Evolutionary conservation across 2,329 filamentous ascomycete genomes (phyloP).

Genomic region (Trichoderma semiorbis): DNA sequence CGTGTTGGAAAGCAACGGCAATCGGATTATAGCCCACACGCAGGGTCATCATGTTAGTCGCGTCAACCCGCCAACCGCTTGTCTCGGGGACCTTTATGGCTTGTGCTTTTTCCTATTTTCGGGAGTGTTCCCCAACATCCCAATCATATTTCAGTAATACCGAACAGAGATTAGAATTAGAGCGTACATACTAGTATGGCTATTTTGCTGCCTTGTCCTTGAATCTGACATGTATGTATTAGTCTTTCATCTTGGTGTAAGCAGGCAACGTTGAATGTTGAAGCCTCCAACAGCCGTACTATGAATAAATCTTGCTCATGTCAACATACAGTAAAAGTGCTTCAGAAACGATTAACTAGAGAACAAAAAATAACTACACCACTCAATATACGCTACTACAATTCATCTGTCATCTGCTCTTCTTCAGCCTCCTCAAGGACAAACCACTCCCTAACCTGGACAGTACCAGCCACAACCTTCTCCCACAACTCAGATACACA

Average conservation of each 20-base stretch:
- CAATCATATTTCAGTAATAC: neutral
- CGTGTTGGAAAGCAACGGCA: neutral
- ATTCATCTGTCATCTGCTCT: conserved; percentile 1
- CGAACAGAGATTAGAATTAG: neutral
- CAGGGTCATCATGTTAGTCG: too few relatives aligned
- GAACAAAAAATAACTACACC: neutral
- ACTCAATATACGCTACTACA: neutral
- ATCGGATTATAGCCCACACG: neutral
- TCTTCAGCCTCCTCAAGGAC: conserved; percentile 25
- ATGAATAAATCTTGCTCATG: neutral
- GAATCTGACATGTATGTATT: neutral
- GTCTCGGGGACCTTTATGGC: neutral
- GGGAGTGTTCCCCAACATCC: neutral
- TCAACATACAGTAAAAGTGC: neutral
- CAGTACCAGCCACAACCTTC: conserved; percentile 49
- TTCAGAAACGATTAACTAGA: neutral
- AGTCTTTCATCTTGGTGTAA: neutral
- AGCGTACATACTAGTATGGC: neutral
- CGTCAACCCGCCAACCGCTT: neutral
- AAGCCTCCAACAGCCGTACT: neutral
- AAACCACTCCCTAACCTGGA: conserved; percentile 43
- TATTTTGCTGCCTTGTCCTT: neutral
- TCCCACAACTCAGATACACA: conserved; percentile 54
- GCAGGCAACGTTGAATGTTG: neutral
- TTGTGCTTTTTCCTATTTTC: neutral